Evolutionary conservation across 345 rosid species (phyloP).

Genomic region (Garcia nutans): DNA sequence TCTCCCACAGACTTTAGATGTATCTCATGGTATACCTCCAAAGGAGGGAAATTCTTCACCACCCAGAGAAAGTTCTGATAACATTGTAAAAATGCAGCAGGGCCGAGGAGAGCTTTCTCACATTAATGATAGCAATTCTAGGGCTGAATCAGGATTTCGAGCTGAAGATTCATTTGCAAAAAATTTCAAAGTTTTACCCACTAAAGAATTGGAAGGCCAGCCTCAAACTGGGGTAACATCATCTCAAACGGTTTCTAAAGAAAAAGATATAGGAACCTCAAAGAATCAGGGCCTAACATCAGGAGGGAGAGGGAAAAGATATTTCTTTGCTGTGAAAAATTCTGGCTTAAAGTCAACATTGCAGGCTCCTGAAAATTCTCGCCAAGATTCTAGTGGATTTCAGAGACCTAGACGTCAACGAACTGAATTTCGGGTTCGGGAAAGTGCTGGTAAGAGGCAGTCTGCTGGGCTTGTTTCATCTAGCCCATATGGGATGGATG

Average conservation of each 20-base stretch:
- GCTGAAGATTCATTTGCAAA: slow-evolving; percentile 38
- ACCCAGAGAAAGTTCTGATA: slow-evolving; percentile 36
- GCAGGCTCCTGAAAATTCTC: slow-evolving; percentile 50
- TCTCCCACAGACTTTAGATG: slow-evolving; percentile 43
- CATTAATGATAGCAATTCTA: slow-evolving; percentile 27
- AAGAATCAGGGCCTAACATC: slow-evolving; percentile 41
- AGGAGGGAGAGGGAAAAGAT: slow-evolving; percentile 48
- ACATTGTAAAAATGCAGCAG: slow-evolving; percentile 29
- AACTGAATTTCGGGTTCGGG: slow-evolving; percentile 80
- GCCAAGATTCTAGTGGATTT: slow-evolving; percentile 52
- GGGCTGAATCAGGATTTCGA: slow-evolving; percentile 35
- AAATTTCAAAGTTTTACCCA: slow-evolving; percentile 30
- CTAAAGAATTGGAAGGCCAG: slow-evolving; percentile 46
- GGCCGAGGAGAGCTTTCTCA: slow-evolving; percentile 45
- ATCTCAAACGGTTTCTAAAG: slow-evolving; percentile 32
- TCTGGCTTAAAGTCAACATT: slow-evolving; percentile 50
- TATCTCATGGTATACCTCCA: slow-evolving; percentile 39
- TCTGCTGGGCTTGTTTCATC: slow-evolving; percentile 31
- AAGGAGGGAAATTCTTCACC: slow-evolving; percentile 41
- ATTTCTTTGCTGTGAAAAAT: slow-evolving; percentile 48
- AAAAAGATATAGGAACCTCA: slow-evolving; percentile 30
- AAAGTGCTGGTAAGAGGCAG: slow-evolving; percentile 45
- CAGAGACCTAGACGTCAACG: slow-evolving; percentile 57
- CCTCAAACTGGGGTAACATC: slow-evolving; percentile 36
- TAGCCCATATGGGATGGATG: slow-evolving; percentile 43